These are phyloP conservation scores for Suillus variegatus DNA, from an alignment of 768 basidiomycete species.

Conservation along the genomic window DNA sequence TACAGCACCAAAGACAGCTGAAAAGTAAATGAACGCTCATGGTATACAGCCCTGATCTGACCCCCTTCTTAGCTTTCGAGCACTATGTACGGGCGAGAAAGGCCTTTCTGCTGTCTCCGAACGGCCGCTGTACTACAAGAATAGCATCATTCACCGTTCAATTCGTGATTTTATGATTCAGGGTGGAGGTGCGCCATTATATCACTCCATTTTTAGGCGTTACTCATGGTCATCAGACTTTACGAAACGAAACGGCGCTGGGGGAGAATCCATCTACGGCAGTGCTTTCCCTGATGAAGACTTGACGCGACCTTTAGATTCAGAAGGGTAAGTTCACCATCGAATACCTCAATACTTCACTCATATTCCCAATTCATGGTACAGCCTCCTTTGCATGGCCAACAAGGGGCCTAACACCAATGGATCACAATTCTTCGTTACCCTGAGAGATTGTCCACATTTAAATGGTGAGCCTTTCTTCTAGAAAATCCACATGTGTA, in stretches of 20 bases:
- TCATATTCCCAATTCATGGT: conserved; percentile 4
- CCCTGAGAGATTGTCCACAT: conserved; percentile 73
- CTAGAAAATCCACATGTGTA: not conserved
- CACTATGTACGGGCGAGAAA: conserved; percentile 84
- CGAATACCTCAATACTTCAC: conserved; percentile 1
- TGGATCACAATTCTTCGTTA: conserved; percentile 86
- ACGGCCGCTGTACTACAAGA: conserved; percentile 83
- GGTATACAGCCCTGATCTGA: conserved; percentile 15
- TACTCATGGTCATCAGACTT: conserved; percentile 52
- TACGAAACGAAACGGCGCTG: conserved; percentile 75
- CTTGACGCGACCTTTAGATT: conserved; percentile 59
- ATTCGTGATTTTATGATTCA: conserved; percentile 83
- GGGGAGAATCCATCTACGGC: conserved; percentile 84
- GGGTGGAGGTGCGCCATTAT: conserved; percentile 58
- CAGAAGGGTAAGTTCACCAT: conserved; percentile 50
- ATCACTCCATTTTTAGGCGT: not conserved
- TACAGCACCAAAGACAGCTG: conserved; percentile 69
- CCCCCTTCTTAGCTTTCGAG: conserved; percentile 63
- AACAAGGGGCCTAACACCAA: conserved; percentile 86
- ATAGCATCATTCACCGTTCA: conserved; percentile 73
- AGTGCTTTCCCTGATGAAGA: conserved; percentile 79
- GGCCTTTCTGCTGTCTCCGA: conserved; percentile 65
- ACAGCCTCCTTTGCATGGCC: conserved; percentile 83
- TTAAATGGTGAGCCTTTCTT: conserved; percentile 55
- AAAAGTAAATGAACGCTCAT: conserved; percentile 59